Percentiles rank a stretch among this genome's conserved stretches.
These are phyloP conservation scores for Cordyceps militaris DNA, from an alignment of 2,329 filamentous ascomycete genomes.

Conservation along the genomic window DNA sequence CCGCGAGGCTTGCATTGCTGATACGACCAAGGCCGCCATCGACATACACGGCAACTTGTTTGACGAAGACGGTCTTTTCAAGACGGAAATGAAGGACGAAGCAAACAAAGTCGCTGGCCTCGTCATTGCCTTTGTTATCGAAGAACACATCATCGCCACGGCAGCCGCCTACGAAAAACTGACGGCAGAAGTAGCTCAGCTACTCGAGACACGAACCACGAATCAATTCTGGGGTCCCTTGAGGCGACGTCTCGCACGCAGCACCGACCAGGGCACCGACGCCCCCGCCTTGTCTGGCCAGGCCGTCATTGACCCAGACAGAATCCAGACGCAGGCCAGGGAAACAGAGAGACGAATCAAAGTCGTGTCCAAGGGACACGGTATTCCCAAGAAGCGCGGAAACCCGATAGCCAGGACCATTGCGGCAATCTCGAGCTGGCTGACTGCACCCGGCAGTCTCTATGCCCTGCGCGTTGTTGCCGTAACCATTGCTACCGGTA, in stretches of 20 bases:
- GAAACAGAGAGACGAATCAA: conserved; percentile 7
- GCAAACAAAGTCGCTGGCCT: conserved; percentile 30
- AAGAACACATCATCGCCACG: conserved; percentile 33
- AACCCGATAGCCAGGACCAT: conserved; percentile 19
- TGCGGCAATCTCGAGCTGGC: conserved; percentile 31
- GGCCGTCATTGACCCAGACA: conserved; percentile 20
- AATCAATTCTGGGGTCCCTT: conserved; percentile 37
- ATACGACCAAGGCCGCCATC: conserved; percentile 35
- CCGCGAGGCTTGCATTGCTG: conserved; percentile 20
- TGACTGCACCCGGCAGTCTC: conserved; percentile 36
- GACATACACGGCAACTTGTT: conserved; percentile 34
- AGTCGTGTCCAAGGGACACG: conserved; percentile 4
- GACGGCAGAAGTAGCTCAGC: conserved; percentile 28
- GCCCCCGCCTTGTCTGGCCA: conserved; percentile 17
- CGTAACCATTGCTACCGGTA: conserved; percentile 36
- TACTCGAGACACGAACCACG: conserved; percentile 29
- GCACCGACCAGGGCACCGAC: conserved; percentile 16
- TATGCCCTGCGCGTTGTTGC: conserved; percentile 41
- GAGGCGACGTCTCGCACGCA: conserved; percentile 30
- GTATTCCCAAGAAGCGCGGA: conserved; percentile 11
- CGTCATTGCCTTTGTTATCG: conserved; percentile 40
- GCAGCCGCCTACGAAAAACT: conserved; percentile 26
- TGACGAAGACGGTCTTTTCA: conserved; percentile 32
- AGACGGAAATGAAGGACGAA: conserved; percentile 18
- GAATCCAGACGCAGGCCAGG: not conserved